A percentile compares a stretch with the other conserved stretches of the same genome.
Evolutionary conservation across 352 stramenopile species (phyloP).

Genomic region (Pythium sukuiense): DNA sequence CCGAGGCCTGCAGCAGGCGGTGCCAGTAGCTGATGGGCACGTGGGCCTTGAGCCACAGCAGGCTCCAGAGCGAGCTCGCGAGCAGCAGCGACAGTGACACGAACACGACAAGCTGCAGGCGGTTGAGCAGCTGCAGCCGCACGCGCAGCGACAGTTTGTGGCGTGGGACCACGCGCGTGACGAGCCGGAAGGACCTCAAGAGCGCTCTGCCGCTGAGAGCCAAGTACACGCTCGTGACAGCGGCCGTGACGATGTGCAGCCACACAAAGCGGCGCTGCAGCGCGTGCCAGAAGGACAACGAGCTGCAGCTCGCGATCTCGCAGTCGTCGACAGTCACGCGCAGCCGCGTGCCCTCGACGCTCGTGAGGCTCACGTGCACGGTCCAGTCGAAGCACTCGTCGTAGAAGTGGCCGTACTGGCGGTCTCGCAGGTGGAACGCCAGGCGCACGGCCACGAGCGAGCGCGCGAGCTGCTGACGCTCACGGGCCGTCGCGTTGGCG

Average conservation of each 20-base stretch:
- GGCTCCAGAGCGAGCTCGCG: conserved; percentile 67
- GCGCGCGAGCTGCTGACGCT: conserved; percentile 50
- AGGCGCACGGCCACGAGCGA: conserved; percentile 49
- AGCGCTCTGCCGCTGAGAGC: conserved; percentile 59
- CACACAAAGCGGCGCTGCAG: conserved; percentile 69
- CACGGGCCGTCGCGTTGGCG: conserved; percentile 29
- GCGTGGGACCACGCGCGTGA: conserved; percentile 4
- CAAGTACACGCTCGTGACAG: conserved; percentile 59
- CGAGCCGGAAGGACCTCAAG: conserved; percentile 43
- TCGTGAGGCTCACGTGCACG: conserved; percentile 53
- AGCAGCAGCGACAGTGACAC: conserved; percentile 53
- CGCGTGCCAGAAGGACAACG: conserved; percentile 50
- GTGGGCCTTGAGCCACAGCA: conserved; percentile 68
- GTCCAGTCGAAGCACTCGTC: conserved; percentile 85
- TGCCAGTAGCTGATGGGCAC: conserved; percentile 76
- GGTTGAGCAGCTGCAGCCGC: conserved; percentile 69
- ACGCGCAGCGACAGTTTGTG: conserved; percentile 44
- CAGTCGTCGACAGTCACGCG: conserved; percentile 60
- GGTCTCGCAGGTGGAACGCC: conserved; percentile 61
- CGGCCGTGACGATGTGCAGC: conserved; percentile 63
- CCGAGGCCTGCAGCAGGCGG: conserved; percentile 66
- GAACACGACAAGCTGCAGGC: conserved; percentile 66
- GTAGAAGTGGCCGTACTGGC: conserved; percentile 76
- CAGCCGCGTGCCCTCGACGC: conserved; percentile 49
- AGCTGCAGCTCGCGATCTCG: conserved; percentile 49